Base-by-base conservation (phyloP, 1,284 basidiomycete species). In the Fistulinella cinereoalba region DNA sequence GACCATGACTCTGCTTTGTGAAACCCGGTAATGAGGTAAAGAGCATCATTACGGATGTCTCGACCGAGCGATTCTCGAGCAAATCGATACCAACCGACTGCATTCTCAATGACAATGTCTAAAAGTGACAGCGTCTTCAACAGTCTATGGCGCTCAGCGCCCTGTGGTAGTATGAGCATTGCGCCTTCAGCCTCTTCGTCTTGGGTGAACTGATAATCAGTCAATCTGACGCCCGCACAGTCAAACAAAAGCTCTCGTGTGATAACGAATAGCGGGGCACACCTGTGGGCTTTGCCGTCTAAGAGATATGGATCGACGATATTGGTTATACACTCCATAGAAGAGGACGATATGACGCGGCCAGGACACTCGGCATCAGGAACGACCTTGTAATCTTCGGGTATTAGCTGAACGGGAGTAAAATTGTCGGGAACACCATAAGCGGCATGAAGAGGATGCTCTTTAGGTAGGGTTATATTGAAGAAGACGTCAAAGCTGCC, bases 401-500 rank as follows among this genome's bases (percentile, higher is more conserved):
- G 9, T 10, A 11, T 18, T n/a, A 43, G 18, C 7, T 21, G 5
- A n/a, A 49, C 28, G 16, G 33, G 38, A 1, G 23, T n/a, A 16
- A 51, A 51, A 28, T 34, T 47, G 3, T 49, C 24, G 2, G 56
- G 56, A 12, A 56, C 44, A 6, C 50, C 44, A 8, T 28, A 25
- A 15, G 33, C 33, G 16, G 16, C 16, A 29, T 52, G 44, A 19
- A 55, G 42, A 11, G n/a, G n/a, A n/a, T n/a, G n/a, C n/a, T n/a
- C n/a, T n/a, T n/a, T n/a, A n/a, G n/a, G n/a, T n/a, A n/a, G n/a
- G n/a, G n/a, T n/a, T n/a, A n/a, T n/a, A n/a, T n/a, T n/a, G n/a
- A n/a, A n/a, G n/a, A n/a, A n/a, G n/a, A n/a, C n/a, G n/a, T n/a
- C n/a, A n/a, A n/a, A n/a, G n/a, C n/a, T n/a, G n/a, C n/a, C 27